These are phyloP conservation scores for Moesziomyces antarcticus DNA, from an alignment of 1,284 basidiomycete species.

Conservation along the genomic window DNA sequence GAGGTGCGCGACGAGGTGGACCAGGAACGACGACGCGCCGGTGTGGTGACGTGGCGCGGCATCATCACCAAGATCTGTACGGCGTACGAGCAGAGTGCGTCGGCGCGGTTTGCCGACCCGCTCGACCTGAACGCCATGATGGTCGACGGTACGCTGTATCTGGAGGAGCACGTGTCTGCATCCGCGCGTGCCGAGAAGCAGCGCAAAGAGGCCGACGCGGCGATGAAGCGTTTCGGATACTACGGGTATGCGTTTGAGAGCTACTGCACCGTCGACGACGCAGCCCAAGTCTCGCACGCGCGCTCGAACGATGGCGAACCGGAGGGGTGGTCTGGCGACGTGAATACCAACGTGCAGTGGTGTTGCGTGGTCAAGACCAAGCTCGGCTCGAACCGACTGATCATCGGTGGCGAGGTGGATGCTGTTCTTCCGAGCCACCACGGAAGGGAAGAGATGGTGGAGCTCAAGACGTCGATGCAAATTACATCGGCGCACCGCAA, in stretches of 20 bases:
- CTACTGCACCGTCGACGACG: conserved; percentile 75
- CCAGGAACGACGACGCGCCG: conserved; percentile 58
- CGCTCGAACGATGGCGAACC: conserved; percentile 3
- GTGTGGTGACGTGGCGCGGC: conserved; percentile 85
- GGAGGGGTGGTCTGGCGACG: conserved; percentile 79
- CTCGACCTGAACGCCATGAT: conserved; percentile 60
- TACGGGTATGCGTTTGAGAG: conserved; percentile 82
- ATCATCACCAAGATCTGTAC: conserved; percentile 81
- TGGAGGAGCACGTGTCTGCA: conserved; percentile 81
- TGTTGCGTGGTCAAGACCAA: conserved; percentile 91
- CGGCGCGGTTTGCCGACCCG: conserved; percentile 73
- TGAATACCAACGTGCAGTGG: conserved; percentile 96
- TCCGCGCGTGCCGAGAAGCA: conserved; percentile 75
- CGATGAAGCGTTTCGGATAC: conserved; percentile 17
- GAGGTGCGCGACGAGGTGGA: conserved; percentile 24
- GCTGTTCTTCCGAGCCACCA: conserved; percentile 72
- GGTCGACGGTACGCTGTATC: conserved; percentile 76
- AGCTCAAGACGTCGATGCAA: conserved; percentile 89
- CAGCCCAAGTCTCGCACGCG: conserved; percentile 8
- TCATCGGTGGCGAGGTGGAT: conserved; percentile 95
- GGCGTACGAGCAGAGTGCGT: conserved; percentile 39
- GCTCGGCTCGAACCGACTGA: conserved; percentile 80
- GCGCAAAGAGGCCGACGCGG: conserved; percentile 51
- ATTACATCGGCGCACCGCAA: conserved; percentile 70
- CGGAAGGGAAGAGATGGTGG: conserved; percentile 73